Conservation (phyloP, 768 basidiomycete genomes). For the Fomitopsis serialis region DNA sequence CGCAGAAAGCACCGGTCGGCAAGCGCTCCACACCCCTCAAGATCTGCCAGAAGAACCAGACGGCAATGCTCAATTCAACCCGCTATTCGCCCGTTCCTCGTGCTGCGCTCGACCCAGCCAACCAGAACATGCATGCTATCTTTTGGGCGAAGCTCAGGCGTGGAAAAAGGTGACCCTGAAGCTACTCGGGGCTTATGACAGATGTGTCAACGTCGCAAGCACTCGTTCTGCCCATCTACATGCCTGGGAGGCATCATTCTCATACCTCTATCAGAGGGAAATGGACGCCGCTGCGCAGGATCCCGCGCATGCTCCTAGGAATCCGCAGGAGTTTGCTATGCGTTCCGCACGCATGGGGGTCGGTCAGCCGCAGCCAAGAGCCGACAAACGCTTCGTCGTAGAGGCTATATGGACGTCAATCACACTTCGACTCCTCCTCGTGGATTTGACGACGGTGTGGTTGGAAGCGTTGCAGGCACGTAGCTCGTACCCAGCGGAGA, state of each 20-base stretch:
- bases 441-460: conserved; percentile 38
- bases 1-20: not conserved
- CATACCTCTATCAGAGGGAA: conserved; percentile 46
- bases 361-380: conserved; percentile 52
- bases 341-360: conserved; percentile 44
- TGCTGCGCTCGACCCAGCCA: conserved; percentile 23
- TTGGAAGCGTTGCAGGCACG: conserved; percentile 27
- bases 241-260: conserved; percentile 59
- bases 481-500: conserved; percentile 15
- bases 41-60: conserved; percentile 10
- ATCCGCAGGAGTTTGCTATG: conserved; percentile 46
- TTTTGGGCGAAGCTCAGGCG: conserved; percentile 23
- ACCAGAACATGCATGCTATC: conserved; percentile 23
- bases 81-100: conserved; percentile 21
- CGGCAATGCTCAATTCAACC: conserved; percentile 10
- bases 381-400: conserved; percentile 53
- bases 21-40: not conserved
- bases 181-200: conserved; percentile 35
- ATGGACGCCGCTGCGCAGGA: conserved; percentile 28
- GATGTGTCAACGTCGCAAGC: conserved; percentile 33
- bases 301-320: conserved; percentile 30
- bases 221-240: conserved; percentile 50
- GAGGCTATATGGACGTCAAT: conserved; percentile 57
- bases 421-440: conserved; percentile 46
- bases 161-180: conserved; percentile 37